These are phyloP conservation scores for Sphagnum tenellum DNA, from an alignment of 225 moss, liverwort and hornwort genomes.

Conservation along the genomic window DNA sequence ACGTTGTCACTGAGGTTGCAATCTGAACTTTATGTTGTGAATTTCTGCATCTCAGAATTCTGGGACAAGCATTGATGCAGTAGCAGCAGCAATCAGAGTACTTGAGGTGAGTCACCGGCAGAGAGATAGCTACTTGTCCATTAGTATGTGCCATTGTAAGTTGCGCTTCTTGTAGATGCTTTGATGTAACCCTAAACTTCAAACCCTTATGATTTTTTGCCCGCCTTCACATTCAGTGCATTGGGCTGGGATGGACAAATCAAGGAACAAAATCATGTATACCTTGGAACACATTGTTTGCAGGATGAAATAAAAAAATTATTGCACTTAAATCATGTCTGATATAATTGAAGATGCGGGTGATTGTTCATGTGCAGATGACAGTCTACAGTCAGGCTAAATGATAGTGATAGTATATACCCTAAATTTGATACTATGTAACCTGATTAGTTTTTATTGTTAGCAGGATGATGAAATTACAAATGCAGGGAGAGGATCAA, in stretches of 20 bases:
- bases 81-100: slow-evolving; percentile 82
- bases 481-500: slow-evolving; percentile 94
- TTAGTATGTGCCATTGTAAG: slow-evolving; percentile 7
- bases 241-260: not conserved
- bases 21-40: not conserved
- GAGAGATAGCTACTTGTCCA: not conserved
- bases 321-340: no score
- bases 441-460: slow-evolving; percentile 1
- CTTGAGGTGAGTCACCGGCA: slow-evolving; percentile 56
- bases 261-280: not conserved
- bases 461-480: slow-evolving; percentile 83
- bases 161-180: slow-evolving; percentile 10
- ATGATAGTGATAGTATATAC: no score
- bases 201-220: not conserved
- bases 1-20: not conserved
- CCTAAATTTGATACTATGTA: not conserved
- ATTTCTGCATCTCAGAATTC: slow-evolving; percentile 24
- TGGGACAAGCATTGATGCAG: slow-evolving; percentile 78
- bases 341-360: not conserved
- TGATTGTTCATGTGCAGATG: not conserved
- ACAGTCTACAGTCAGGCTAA: no score
- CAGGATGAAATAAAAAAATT: no score
- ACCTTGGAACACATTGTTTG: no score
- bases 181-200: slow-evolving; percentile 4
- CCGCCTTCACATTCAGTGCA: slow-evolving; percentile 9